These are phyloP conservation scores for Pichia sp. DNA, from an alignment of 1,139 yeast genomes.

Conservation along the genomic window DNA sequence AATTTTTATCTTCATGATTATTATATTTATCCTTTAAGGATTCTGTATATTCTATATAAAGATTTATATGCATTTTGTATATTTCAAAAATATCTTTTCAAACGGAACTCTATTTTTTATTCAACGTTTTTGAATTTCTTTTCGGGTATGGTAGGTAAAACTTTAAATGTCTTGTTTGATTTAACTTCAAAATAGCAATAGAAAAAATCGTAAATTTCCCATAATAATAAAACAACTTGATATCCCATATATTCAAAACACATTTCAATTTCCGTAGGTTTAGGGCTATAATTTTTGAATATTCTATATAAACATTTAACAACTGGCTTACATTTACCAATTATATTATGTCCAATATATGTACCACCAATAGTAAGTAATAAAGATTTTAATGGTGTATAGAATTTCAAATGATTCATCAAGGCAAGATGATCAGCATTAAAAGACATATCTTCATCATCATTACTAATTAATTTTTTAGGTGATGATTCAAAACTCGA, in stretches of 20 bases:
- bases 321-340: slow-evolving; percentile 7
- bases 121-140: too few species aligned
- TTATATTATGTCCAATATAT: not conserved
- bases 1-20: not conserved
- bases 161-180: not conserved
- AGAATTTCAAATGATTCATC: not conserved
- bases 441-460: too few species aligned
- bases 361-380: not conserved
- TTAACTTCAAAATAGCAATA: not conserved
- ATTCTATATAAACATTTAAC: not conserved
- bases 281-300: not conserved
- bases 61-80: too few species aligned
- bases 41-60: slow-evolving; percentile 3
- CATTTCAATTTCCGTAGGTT: slow-evolving; percentile 7
- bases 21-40: not conserved
- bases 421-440: too few species aligned
- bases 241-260: slow-evolving; percentile 9
- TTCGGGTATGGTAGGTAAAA: not conserved
- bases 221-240: not conserved
- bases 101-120: too few species aligned
- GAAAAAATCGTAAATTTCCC: slow-evolving; percentile 1
- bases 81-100: too few species aligned
- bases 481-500: too few species aligned
- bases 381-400: not conserved
- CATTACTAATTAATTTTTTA: too few species aligned